A percentile compares a stretch with the other conserved stretches of the same genome.
phyloP scores from a whole-genome alignment of 1,284 basidiomycete genomes.

The Sanghuangporus weigelae region DNA sequence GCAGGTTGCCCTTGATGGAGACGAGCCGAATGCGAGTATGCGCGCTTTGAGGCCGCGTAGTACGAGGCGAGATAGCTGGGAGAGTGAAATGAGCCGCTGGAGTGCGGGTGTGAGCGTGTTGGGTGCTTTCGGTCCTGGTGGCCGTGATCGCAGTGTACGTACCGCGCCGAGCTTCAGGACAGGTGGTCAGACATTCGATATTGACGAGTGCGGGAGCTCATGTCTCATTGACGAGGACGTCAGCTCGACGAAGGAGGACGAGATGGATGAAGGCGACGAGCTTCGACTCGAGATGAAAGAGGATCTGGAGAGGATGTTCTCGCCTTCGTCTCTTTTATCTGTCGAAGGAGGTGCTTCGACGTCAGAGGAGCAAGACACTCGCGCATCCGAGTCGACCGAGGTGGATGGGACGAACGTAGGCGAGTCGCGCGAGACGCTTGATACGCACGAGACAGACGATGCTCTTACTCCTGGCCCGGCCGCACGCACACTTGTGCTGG shows the following conservation, averaged over 20 bases:
- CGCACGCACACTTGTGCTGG: constrained; percentile 1
- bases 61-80: constrained; percentile 79
- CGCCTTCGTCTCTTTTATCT: constrained; percentile 8
- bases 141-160: constrained; percentile 32
- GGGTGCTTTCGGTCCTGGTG: constrained; percentile 19
- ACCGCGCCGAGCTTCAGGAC: constrained; percentile 19
- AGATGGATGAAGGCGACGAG: constrained; percentile 3
- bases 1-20: constrained; percentile 55
- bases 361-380: not conserved
- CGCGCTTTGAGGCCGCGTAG: constrained; percentile 74
- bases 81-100: constrained; percentile 78
- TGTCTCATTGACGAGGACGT: constrained; percentile 23
- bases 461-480: constrained; percentile 16
- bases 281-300: not conserved
- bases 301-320: constrained; percentile 4
- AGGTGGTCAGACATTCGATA: constrained; percentile 40
- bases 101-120: constrained; percentile 52
- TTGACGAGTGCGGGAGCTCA: constrained; percentile 36
- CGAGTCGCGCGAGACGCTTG: not conserved
- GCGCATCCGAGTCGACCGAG: constrained; percentile 10
- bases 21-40: constrained; percentile 71
- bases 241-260: constrained; percentile 7
- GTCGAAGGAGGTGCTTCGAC: not conserved
- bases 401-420: constrained; percentile 11
- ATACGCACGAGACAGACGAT: constrained; percentile 10